Percentiles rank a stretch among this genome's conserved stretches.
phyloP scores from a whole-genome alignment of 371 early-diverging fungal species.

The Fennellomyces sp. region DNA sequence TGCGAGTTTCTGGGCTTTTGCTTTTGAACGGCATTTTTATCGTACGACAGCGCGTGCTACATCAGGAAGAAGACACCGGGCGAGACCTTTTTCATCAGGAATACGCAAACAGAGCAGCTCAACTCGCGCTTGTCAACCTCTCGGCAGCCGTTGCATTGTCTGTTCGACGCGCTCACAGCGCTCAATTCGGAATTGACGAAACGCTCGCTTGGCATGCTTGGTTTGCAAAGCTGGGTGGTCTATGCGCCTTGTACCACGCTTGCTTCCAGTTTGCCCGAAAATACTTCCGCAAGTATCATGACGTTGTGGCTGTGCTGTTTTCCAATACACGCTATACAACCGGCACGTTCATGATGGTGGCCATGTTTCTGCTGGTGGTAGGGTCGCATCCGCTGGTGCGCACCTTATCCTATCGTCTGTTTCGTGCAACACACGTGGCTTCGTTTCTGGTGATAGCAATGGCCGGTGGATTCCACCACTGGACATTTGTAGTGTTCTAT shows the following conservation, averaged over 20 bases:
- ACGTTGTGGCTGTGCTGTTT: constrained; percentile 12
- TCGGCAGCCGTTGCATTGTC: constrained; percentile 32
- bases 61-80: neutral
- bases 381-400: constrained; percentile 42
- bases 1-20: neutral
- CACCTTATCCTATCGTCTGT: constrained; percentile 30
- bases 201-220: constrained; percentile 38
- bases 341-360: constrained; percentile 20
- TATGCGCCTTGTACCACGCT: constrained; percentile 32
- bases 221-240: constrained; percentile 28
- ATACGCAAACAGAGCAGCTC: constrained; percentile 35
- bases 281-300: constrained; percentile 15
- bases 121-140: constrained; percentile 34
- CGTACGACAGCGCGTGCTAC: constrained; percentile 5
- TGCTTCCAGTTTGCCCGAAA: constrained; percentile 29
- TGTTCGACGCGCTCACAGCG: constrained; percentile 17
- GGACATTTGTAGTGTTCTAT: constrained; percentile 38
- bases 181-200: constrained; percentile 9
- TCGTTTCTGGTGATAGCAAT: constrained; percentile 21
- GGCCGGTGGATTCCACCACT: constrained; percentile 33
- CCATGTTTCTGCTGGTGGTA: constrained; percentile 16
- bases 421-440: constrained; percentile 31
- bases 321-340: constrained; percentile 29
- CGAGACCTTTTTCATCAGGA: constrained; percentile 23
- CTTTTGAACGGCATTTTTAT: constrained; percentile 6